Evolutionary conservation across 306 rosid genomes (phyloP).

Genomic region (Pyrus pyrifolia): DNA sequence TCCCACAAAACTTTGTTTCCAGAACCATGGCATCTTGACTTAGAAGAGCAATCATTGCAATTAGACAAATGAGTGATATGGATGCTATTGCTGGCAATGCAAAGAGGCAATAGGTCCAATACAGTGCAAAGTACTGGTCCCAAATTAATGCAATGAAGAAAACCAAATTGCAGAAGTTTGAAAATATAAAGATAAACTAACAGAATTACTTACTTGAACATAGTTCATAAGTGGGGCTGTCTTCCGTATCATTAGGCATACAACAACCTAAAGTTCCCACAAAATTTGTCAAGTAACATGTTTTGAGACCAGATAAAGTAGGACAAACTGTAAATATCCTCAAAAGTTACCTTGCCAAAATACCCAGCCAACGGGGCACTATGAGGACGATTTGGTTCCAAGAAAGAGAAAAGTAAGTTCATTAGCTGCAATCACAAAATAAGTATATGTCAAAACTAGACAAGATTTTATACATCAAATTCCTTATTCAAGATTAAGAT

Average conservation of each 20-base stretch:
- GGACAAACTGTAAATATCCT: background rate
- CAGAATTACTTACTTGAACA: conserved; percentile 63
- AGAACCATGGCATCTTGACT: background rate
- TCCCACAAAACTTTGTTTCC: background rate
- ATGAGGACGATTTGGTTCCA: conserved; percentile 80
- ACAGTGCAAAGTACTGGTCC: background rate
- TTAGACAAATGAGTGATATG: background rate
- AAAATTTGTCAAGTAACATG: background rate
- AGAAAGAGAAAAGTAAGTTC: conserved; percentile 89
- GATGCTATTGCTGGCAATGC: background rate
- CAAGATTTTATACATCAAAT: background rate
- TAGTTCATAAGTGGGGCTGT: conserved; percentile 91
- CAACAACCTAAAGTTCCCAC: conserved; percentile 59
- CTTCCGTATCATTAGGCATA: conserved; percentile 92
- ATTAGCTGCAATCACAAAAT: conserved; percentile 59
- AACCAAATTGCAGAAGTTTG: background rate
- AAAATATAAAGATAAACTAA: conserved; percentile 1
- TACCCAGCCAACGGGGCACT: conserved; percentile 85
- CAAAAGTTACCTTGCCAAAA: conserved; percentile 70
- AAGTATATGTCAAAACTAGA: conserved; percentile 5
- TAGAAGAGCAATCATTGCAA: background rate
- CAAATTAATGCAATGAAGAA: background rate
- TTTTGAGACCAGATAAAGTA: background rate
- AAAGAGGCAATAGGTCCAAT: background rate
- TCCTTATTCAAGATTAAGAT: conserved; percentile 1